Evolutionary conservation across 768 basidiomycete species (phyloP).

Genomic region (Leucocoprinus sp.): DNA sequence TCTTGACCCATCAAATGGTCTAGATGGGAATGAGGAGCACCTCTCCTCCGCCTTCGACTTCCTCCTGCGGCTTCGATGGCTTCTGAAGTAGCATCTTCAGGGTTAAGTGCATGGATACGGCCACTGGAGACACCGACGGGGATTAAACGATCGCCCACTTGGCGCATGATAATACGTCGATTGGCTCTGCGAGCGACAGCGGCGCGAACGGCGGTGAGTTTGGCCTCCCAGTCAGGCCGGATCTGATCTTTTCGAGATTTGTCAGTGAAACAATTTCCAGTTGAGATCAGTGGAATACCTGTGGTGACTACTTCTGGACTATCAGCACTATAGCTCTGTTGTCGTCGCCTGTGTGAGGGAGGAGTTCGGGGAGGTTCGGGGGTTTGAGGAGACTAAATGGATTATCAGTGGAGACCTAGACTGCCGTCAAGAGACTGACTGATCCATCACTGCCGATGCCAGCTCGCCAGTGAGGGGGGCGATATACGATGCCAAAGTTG

Average conservation of each 20-base stretch:
- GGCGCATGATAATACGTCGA: slow-evolving; percentile 94
- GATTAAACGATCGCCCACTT: slow-evolving; percentile 94
- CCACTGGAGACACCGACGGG: slow-evolving; percentile 95
- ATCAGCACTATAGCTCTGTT: slow-evolving; percentile 84
- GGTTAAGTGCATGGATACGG: slow-evolving; percentile 60
- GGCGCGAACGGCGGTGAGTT: slow-evolving; percentile 88
- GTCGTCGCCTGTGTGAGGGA: slow-evolving; percentile 60
- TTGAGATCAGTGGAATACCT: slow-evolving; percentile 34
- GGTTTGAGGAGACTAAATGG: slow-evolving; percentile 37
- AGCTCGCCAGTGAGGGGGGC: slow-evolving; percentile 69
- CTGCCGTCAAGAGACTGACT: slow-evolving; percentile 32
- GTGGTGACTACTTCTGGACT: slow-evolving; percentile 88
- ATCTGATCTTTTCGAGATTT: slow-evolving; percentile 67
- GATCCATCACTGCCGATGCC: slow-evolving; percentile 71
- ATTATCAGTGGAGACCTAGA: slow-evolving; percentile 3
- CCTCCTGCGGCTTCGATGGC: slow-evolving; percentile 34
- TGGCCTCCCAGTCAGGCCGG: slow-evolving; percentile 96
- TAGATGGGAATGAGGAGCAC: slow-evolving; percentile 46
- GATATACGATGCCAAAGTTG: slow-evolving; percentile 92
- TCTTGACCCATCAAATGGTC: slow-evolving; percentile 82
- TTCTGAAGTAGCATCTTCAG: slow-evolving; percentile 46
- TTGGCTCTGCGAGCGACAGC: slow-evolving; percentile 95
- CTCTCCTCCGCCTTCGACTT: slow-evolving; percentile 51
- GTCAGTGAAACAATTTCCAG: background rate
- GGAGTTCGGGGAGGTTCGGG: slow-evolving; percentile 31